Base-by-base conservation (phyloP, 2,329 filamentous ascomycete species). In the Allantophomopsis lycopodina region DNA sequence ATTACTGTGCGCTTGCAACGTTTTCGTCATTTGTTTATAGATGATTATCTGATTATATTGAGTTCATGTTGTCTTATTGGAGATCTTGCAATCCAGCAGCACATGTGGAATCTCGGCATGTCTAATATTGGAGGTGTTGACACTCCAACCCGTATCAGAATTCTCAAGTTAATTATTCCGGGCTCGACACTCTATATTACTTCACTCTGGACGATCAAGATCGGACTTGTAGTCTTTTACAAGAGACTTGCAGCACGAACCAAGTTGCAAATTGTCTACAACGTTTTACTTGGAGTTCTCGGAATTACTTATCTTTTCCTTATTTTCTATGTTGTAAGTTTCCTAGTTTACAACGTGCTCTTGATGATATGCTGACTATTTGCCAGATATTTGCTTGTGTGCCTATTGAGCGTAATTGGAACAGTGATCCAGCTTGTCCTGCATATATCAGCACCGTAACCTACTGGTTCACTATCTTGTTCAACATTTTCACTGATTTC, bases 151-250 rank as follows among this genome's bases (percentile, higher is more conserved):
- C 23, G 23, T 12, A 12, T 28, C 11, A 43, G 46, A 14, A 53
- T 52, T 42, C 36, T 45, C 10, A 42, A 58, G 53, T 60, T 62
- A 55, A 62, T 62, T 21, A 50, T 62, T 1, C 60, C 60, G 1
- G 60, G 60, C 12, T 62, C 60, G 2, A 51, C 57, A 2, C 53
- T 63, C 2, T 63, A 63, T 35, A 58, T 63, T 0, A 48, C 60
- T 2, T 61, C 60, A 2, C 42, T 63, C 5, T 63, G 60, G 60
- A 48, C 57, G 11, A 58, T 63, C 48, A 63, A 63, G 36, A 49
- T 61, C 5, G 59, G 60, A 4, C 48, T 63, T 4, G 59, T 63
- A 7, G 34, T 63, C 2, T 62, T 63, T 40, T 63, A 63, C 50
- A 63, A 63, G 31, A 53, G 52, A 30, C 54, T 63, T 14, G 57